Base-by-base conservation (phyloP, 768 basidiomycete species). In the Chalciporus chontae region DNA sequence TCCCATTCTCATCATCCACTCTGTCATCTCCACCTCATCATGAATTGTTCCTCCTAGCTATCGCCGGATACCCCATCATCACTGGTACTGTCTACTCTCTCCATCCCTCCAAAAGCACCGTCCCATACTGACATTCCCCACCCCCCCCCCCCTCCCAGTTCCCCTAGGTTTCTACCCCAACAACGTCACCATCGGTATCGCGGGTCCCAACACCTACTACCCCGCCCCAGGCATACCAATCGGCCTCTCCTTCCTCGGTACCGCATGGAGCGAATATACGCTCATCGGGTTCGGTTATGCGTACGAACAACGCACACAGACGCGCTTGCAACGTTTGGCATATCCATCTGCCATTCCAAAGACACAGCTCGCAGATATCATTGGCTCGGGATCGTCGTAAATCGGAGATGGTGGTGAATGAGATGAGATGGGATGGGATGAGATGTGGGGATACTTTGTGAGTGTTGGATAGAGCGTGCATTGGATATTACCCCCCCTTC, bases 271-370 rank as follows among this genome's bases (percentile, higher is more conserved):
- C 62, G 76, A 77, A 57, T 70, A 66, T 48, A 56, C 65, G 40
- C 68, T 77, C 9, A 60, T 77, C 18, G 61, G 66, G 42, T 68
- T 65, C 47, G 75, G 73, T 37, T 76, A 72, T 48, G 74, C 76
- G 15, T 76, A 71, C 54, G 76, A 77, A 58, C 83, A 85, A 61
- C 71, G 71, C 52, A 85, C 84, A 4, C 70, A 78, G 48, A 77
- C 75, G 1, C 63, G 83, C 14, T 60, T 82, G 44, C 61, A 64
- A 43, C 70, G 77, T 52, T 71, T 62, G 59, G 82, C 81, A 3
- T 79, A 73, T 54, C 45, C 71, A 5, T 78, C 69, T 11, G 81
- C 82, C 7, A 76, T 83, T 21, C 83, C 81, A 2, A 77, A 67
- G 60, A 82, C 79, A 9, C 83, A 77, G 57, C 57, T 76, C 21